Percentiles rank a stretch among this genome's conserved stretches.
These are phyloP conservation scores for Rhodamnia rubescens DNA, from an alignment of 345 rosid species.

Conservation along the genomic window DNA sequence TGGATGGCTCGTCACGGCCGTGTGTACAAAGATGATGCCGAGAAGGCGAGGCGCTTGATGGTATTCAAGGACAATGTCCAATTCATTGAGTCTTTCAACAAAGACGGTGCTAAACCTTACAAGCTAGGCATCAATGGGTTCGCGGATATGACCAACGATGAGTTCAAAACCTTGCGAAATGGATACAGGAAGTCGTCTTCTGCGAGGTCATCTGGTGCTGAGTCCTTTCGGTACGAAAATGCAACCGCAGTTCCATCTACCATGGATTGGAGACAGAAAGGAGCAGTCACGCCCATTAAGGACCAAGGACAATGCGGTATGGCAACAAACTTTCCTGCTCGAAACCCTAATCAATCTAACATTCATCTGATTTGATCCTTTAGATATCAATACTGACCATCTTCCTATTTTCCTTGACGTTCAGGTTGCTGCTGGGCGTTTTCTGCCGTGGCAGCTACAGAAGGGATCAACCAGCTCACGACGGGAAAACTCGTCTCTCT, in stretches of 20 bases:
- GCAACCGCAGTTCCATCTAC: slow-evolving; percentile 6
- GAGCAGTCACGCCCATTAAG: slow-evolving; percentile 34
- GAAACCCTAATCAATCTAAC: not conserved
- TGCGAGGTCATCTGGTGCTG: not conserved
- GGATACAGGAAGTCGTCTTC: not conserved
- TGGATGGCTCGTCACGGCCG: slow-evolving; percentile 16
- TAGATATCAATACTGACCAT: not conserved
- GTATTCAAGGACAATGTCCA: slow-evolving; percentile 28
- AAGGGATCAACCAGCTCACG: slow-evolving; percentile 31
- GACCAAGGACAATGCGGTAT: slow-evolving; percentile 31
- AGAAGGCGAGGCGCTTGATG: slow-evolving; percentile 6
- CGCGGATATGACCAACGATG: slow-evolving; percentile 4
- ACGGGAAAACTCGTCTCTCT: slow-evolving; percentile 33
- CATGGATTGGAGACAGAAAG: slow-evolving; percentile 32
- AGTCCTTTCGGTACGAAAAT: slow-evolving; percentile 6
- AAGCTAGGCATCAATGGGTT: slow-evolving; percentile 6
- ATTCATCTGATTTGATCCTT: too few species aligned
- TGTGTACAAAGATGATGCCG: not conserved
- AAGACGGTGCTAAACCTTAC: slow-evolving; percentile 1
- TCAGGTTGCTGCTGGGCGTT: slow-evolving; percentile 64
- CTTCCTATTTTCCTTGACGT: not conserved
- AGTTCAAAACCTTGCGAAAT: not conserved
- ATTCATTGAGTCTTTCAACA: slow-evolving; percentile 24
- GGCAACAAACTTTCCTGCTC: not conserved
- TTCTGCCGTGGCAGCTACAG: slow-evolving; percentile 42